phyloP scores from a whole-genome alignment of 495 filamentous ascomycete species.

The Beverwykella pulmonaria region DNA sequence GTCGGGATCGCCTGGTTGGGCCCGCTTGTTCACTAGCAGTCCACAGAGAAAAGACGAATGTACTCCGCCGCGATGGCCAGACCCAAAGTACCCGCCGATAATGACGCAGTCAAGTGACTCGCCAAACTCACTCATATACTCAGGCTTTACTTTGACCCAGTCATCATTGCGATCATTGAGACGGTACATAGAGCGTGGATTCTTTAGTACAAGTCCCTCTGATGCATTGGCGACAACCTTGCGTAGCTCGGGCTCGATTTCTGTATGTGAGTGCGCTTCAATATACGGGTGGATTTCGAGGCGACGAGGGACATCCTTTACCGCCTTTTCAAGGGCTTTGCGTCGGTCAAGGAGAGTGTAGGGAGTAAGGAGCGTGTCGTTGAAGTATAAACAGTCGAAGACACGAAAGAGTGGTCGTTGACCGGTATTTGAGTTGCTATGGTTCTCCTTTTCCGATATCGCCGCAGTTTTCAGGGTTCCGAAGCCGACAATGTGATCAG shows the following conservation, averaged over 20 bases:
- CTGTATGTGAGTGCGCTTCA: constrained; percentile 64
- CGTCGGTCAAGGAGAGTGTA: constrained; percentile 84
- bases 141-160: constrained; percentile 99
- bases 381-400: constrained; percentile 90
- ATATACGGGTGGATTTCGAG: constrained; percentile 81
- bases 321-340: constrained; percentile 67
- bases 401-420: constrained; percentile 80
- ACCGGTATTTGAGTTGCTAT: constrained; percentile 60
- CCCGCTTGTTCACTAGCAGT: constrained; percentile 71
- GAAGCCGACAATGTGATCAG: constrained; percentile 83
- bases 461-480: constrained; percentile 94
- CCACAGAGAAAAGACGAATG: constrained; percentile 89
- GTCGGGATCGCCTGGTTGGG: constrained; percentile 58
- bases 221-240: constrained; percentile 84
- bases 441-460: constrained; percentile 77
- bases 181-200: constrained; percentile 81
- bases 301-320: constrained; percentile 68
- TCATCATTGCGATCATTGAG: constrained; percentile 92
- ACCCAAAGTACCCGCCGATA: constrained; percentile 91
- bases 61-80: constrained; percentile 77
- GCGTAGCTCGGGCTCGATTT: constrained; percentile 77
- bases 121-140: constrained; percentile 97
- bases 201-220: constrained; percentile 93
- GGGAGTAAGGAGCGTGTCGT: constrained; percentile 73
- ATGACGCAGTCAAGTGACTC: constrained; percentile 89